Evolutionary conservation across 208 protist genomes (phyloP).

Genomic region (Phytomonas serpens): DNA sequence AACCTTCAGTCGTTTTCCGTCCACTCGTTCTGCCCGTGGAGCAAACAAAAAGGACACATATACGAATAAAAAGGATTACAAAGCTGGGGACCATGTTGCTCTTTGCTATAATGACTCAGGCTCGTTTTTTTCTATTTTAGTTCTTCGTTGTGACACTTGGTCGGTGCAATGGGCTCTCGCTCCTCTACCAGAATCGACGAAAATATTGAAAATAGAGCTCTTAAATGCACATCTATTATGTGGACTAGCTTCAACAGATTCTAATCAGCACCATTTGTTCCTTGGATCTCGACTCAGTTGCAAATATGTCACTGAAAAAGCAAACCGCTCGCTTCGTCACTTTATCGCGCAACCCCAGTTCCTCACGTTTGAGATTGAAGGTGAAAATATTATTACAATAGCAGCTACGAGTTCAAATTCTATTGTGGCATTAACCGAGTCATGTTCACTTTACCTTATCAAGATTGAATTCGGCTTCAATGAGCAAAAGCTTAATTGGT

Average conservation of each 20-base stretch:
- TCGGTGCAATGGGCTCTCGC: constrained; percentile 56
- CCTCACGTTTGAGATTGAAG: neutral
- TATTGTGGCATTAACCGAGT: neutral
- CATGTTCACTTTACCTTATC: neutral
- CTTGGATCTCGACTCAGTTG: neutral
- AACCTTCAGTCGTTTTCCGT: neutral
- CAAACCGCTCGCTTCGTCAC: constrained; percentile 2
- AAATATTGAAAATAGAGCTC: constrained; percentile 7
- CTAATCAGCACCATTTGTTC: neutral
- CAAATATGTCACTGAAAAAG: constrained; percentile 1
- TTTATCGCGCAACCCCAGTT: constrained; percentile 2
- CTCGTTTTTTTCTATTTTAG: constrained; percentile 35
- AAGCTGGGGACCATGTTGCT: constrained; percentile 37
- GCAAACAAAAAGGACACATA: neutral
- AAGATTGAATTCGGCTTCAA: neutral
- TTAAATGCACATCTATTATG: constrained; percentile 3
- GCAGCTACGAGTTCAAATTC: neutral
- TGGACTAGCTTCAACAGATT: neutral
- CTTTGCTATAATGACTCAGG: constrained; percentile 21
- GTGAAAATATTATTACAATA: constrained; percentile 3
- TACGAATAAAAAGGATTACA: constrained; percentile 9
- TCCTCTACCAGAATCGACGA: neutral
- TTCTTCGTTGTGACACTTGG: constrained; percentile 82
- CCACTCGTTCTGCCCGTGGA: neutral
- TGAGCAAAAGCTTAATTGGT: neutral